Conservation (phyloP, 2,329 filamentous ascomycete genomes). For the Trichophyton mentagrophytes region DNA sequence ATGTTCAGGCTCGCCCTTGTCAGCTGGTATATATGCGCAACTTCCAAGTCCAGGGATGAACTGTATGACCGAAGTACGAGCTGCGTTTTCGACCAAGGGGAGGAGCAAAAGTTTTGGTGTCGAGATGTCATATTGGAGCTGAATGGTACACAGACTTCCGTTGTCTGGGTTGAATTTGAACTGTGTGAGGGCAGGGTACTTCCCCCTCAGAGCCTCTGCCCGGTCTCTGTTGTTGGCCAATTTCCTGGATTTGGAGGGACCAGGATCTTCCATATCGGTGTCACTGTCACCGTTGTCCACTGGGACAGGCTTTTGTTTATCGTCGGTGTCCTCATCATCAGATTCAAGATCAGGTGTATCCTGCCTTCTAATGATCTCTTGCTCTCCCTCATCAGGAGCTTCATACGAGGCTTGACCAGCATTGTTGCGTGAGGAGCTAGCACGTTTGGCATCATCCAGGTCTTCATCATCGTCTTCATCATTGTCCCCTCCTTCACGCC, state of each 20-base stretch:
- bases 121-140: conserved; percentile 64
- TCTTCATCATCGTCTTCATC: conserved; percentile 65
- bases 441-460: conserved; percentile 54
- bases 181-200: conserved; percentile 53
- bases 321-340: conserved; percentile 39
- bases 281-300: conserved; percentile 23
- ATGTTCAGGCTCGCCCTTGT: conserved; percentile 35
- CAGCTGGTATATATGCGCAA: conserved; percentile 55
- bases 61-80: conserved; percentile 69
- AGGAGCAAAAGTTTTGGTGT: conserved; percentile 90
- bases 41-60: conserved; percentile 64
- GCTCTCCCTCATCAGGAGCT: conserved; percentile 83
- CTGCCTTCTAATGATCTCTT: conserved; percentile 57
- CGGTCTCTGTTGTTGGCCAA: conserved; percentile 38
- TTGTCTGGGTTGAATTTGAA: conserved; percentile 68
- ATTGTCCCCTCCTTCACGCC: conserved; percentile 40
- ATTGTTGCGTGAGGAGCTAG: conserved; percentile 55
- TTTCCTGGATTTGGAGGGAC: conserved; percentile 30
- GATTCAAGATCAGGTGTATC: conserved; percentile 46
- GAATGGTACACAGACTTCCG: conserved; percentile 66
- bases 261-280: conserved; percentile 24
- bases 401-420: conserved; percentile 78
- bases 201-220: conserved; percentile 51
- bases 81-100: conserved; percentile 70
- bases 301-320: neutral